These are phyloP conservation scores for Candida taoyuanica DNA, from an alignment of 805 yeast genomes.

Conservation along the genomic window DNA sequence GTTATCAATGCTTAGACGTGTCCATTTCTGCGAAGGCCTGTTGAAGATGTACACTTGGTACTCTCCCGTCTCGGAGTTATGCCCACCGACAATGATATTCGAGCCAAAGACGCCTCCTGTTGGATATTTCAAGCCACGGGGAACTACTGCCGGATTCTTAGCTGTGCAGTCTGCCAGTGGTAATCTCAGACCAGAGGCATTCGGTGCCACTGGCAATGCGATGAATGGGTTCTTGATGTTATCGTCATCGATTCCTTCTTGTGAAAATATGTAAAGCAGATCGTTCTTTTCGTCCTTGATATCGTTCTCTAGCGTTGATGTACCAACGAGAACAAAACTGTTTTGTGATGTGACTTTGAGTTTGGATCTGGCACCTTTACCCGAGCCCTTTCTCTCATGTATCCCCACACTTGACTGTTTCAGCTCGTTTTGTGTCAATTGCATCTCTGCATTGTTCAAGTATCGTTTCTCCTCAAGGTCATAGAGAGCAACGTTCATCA, in stretches of 20 bases:
- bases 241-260: constrained; percentile 5
- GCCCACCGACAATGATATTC: constrained; percentile 59
- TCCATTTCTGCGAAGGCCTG: constrained; percentile 57
- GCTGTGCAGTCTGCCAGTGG: constrained; percentile 21
- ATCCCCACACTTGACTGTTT: constrained; percentile 7
- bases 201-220: constrained; percentile 30
- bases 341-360: constrained; percentile 17
- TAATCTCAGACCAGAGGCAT: constrained; percentile 30
- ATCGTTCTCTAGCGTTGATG: constrained; percentile 8
- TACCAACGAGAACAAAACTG: constrained; percentile 19
- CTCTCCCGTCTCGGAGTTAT: constrained; percentile 38
- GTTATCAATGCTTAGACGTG: constrained; percentile 49
- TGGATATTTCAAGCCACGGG: constrained; percentile 48
- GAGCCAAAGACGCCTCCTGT: constrained; percentile 64
- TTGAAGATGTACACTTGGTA: constrained; percentile 48
- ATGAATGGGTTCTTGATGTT: constrained; percentile 27
- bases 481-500: constrained; percentile 34
- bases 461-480: constrained; percentile 39
- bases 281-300: constrained; percentile 9
- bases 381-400: constrained; percentile 12
- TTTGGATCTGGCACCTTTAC: constrained; percentile 9
- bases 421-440: constrained; percentile 22
- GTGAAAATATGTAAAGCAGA: constrained; percentile 21
- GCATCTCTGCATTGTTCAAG: constrained; percentile 18
- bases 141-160: constrained; percentile 32